These are phyloP conservation scores for Fusarium staphyleae DNA, from an alignment of 2,329 filamentous ascomycete genomes.

Conservation along the genomic window DNA sequence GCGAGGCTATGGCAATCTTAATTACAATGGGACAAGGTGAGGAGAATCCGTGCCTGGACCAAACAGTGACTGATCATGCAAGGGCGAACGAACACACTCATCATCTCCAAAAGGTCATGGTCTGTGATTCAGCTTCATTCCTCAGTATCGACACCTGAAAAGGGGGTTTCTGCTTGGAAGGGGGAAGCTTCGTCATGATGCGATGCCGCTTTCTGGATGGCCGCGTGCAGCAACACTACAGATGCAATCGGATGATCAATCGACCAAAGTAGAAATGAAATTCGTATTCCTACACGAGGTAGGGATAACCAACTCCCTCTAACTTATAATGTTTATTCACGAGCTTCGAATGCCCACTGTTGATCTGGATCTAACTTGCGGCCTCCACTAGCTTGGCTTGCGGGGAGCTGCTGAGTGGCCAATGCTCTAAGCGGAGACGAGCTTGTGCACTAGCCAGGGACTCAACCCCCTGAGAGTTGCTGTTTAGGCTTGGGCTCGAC, in stretches of 20 bases:
- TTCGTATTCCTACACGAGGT: background rate
- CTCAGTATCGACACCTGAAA: background rate
- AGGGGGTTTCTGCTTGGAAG: background rate
- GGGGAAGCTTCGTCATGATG: too few species aligned
- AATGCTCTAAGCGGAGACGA: background rate
- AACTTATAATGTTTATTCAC: background rate
- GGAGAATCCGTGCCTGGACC: background rate
- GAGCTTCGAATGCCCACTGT: constrained; percentile 2
- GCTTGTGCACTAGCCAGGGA: constrained; percentile 28
- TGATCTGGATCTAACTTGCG: background rate
- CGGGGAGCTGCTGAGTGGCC: constrained; percentile 6
- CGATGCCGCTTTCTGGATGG: too few species aligned
- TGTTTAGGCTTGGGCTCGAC: background rate
- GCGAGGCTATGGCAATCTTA: background rate
- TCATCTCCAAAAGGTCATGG: background rate
- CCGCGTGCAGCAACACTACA: too few species aligned
- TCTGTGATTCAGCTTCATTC: constrained; percentile 25
- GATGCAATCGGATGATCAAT: too few species aligned
- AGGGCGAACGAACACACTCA: too few species aligned
- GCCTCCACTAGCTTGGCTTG: background rate
- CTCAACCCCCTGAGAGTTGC: constrained; percentile 4
- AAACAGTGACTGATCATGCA: too few species aligned
- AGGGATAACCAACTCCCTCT: too few species aligned
- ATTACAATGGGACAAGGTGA: background rate
- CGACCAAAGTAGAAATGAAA: too few species aligned